These are phyloP conservation scores for Gymnopus androsaceus DNA, from an alignment of 1,284 basidiomycete species.

Conservation along the genomic window DNA sequence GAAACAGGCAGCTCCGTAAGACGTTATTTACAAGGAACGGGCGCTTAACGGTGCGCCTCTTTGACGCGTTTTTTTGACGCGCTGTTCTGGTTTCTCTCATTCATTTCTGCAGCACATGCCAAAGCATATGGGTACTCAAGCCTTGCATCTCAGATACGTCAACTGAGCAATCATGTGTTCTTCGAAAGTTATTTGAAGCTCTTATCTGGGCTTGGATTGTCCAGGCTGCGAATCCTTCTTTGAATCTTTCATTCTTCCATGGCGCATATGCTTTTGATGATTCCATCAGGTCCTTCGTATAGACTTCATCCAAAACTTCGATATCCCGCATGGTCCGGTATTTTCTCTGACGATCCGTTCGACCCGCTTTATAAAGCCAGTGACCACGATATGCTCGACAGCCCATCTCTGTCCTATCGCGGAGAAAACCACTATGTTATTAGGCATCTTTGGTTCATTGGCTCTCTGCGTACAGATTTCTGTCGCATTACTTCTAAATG, in stretches of 20 bases:
- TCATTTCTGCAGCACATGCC: not conserved
- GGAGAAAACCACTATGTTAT: conserved; percentile 11
- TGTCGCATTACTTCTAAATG: conserved; percentile 36
- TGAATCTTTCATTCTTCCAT: not conserved
- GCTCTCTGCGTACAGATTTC: conserved; percentile 19
- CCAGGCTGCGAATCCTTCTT: not conserved
- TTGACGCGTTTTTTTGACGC: too few species aligned
- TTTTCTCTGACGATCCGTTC: not conserved
- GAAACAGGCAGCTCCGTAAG: too few species aligned
- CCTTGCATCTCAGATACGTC: not conserved
- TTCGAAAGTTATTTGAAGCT: not conserved
- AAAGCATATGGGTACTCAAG: not conserved
- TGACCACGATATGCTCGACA: not conserved
- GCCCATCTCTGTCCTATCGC: not conserved
- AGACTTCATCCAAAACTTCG: not conserved
- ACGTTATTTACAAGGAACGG: too few species aligned
- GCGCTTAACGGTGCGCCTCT: too few species aligned
- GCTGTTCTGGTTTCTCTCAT: too few species aligned
- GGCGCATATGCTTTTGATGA: conserved; percentile 1
- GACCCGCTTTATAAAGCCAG: not conserved
- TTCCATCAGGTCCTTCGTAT: conserved; percentile 2
- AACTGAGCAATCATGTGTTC: not conserved
- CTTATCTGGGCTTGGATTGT: not conserved
- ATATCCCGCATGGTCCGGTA: not conserved
- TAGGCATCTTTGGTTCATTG: conserved; percentile 22